Evolutionary conservation across 1,139 yeast genomes (phyloP).

Genomic region (Nadsonia commutata): DNA sequence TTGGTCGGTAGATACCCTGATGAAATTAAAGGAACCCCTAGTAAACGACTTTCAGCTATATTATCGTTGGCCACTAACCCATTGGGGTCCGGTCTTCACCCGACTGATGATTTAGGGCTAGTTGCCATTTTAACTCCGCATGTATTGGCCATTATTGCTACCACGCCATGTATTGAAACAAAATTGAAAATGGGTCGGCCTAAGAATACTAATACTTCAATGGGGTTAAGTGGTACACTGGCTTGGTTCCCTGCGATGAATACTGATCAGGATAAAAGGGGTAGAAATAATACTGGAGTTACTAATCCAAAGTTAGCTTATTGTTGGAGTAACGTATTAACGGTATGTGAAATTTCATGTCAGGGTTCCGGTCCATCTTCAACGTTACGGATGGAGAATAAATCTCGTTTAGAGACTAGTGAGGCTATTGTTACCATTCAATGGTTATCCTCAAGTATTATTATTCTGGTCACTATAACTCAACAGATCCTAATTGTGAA

Average conservation of each 20-base stretch:
- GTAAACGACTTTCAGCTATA: constrained; percentile 20
- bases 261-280: not conserved
- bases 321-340: constrained; percentile 47
- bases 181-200: constrained; percentile 42
- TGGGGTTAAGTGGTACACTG: constrained; percentile 33
- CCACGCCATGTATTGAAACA: constrained; percentile 36
- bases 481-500: constrained; percentile 32
- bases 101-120: constrained; percentile 43
- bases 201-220: constrained; percentile 21
- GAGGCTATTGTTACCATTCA: constrained; percentile 38
- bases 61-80: constrained; percentile 37
- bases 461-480: constrained; percentile 37
- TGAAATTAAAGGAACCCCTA: constrained; percentile 5
- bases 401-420: constrained; percentile 32
- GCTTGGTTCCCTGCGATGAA: constrained; percentile 45
- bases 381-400: constrained; percentile 1
- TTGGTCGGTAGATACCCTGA: constrained; percentile 36
- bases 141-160: constrained; percentile 39
- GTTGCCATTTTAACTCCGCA: constrained; percentile 46
- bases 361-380: not conserved
- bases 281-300: constrained; percentile 13
- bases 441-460: constrained; percentile 43
- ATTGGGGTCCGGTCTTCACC: constrained; percentile 35
- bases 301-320: constrained; percentile 42
- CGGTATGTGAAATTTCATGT: constrained; percentile 35